Percentiles rank a stretch among this genome's conserved stretches.
These are phyloP conservation scores for Mercurialis annua DNA, from an alignment of 345 rosid species.

Conservation along the genomic window DNA sequence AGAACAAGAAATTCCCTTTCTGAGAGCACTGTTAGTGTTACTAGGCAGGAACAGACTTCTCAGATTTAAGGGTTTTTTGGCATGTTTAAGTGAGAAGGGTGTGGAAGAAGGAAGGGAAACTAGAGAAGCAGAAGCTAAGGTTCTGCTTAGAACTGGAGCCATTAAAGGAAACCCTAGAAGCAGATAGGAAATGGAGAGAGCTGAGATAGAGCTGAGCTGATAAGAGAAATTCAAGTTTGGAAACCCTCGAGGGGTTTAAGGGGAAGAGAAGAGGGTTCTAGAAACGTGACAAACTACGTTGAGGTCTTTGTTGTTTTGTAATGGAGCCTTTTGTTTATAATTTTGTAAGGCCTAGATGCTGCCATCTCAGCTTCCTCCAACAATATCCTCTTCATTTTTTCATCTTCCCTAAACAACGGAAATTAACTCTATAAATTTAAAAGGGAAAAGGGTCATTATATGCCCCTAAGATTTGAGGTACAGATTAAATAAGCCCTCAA, in stretches of 20 bases:
- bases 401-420: no score
- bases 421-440: no score
- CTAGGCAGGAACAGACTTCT: conserved; percentile 47
- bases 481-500: no score
- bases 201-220: not conserved
- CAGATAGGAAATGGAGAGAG: not conserved
- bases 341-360: conserved; percentile 46
- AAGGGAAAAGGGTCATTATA: no score
- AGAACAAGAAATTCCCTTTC: conserved; percentile 42
- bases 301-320: conserved; percentile 9
- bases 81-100: conserved; percentile 34
- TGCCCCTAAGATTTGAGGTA: no score
- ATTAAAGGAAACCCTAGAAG: conserved; percentile 29
- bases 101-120: conserved; percentile 50
- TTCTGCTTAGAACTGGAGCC: conserved; percentile 79
- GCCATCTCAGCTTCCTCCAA: conserved; percentile 46
- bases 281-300: conserved; percentile 17
- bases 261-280: conserved; percentile 40
- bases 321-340: conserved; percentile 12
- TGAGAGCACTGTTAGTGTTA: conserved; percentile 28
- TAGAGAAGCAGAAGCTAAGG: conserved; percentile 42
- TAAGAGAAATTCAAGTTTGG: not conserved
- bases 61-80: conserved; percentile 24
- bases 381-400: conserved; percentile 9
- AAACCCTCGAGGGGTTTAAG: conserved; percentile 59